Conservation (phyloP, 441 rosid genomes). For the Kokia cookei region DNA sequence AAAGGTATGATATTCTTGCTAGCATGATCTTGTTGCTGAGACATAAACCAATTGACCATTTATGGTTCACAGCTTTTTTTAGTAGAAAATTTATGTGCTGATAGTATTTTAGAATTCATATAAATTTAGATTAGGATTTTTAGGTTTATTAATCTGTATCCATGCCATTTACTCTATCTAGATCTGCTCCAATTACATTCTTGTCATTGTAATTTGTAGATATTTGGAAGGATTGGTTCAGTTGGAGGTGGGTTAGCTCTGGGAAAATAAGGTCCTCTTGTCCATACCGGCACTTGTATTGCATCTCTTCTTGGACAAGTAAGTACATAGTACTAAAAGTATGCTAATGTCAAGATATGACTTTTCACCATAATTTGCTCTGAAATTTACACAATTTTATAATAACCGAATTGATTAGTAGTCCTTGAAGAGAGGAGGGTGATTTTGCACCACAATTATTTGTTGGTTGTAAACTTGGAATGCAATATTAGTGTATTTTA, state of each 20-base stretch:
- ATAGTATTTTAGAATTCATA: not conserved
- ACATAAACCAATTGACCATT: not conserved
- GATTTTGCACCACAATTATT: not conserved
- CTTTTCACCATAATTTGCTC: not conserved
- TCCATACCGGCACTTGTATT: slow-evolving; percentile 95
- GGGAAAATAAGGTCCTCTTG: slow-evolving; percentile 97
- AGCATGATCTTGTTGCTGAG: not conserved
- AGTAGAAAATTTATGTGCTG: not conserved
- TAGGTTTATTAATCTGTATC: not conserved
- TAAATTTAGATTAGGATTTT: not conserved
- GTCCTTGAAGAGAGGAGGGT: not conserved
- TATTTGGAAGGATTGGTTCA: slow-evolving; percentile 96
- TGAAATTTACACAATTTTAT: not conserved
- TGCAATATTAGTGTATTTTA: not conserved
- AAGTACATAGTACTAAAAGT: slow-evolving; percentile 15
- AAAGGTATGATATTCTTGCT: slow-evolving; percentile 50
- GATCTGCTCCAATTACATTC: slow-evolving; percentile 7
- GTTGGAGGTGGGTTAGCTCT: slow-evolving; percentile 97
- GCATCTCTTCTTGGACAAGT: slow-evolving; percentile 97
- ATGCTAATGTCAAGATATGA: not conserved
- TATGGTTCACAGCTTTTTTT: not conserved
- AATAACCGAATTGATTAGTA: not conserved
- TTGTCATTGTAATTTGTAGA: slow-evolving; percentile 39
- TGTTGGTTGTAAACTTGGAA: not conserved
- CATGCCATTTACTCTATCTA: not conserved